Evolutionary conservation across 129 eudicot species (phyloP).

Genomic region (Ambrosia artemisiifolia): DNA sequence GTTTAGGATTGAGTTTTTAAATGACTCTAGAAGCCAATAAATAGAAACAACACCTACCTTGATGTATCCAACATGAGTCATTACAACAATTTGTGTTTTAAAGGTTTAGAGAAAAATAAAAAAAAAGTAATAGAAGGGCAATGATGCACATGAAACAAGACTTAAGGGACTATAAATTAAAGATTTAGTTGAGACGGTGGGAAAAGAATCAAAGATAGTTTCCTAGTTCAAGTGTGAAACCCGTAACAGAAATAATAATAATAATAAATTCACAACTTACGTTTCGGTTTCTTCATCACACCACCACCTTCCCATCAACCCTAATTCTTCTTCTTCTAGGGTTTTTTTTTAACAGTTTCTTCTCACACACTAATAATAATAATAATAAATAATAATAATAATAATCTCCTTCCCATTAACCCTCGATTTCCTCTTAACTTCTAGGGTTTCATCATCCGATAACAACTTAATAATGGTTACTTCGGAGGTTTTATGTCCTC

Average conservation of each 20-base stretch:
- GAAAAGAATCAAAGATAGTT: background rate
- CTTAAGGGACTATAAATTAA: background rate
- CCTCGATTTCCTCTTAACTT: no score
- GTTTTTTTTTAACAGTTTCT: background rate
- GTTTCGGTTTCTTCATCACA: constrained; percentile 11
- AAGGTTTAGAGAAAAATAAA: no score
- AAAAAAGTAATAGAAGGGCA: no score
- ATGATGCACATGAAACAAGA: background rate
- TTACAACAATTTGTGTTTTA: no score
- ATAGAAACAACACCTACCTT: no score
- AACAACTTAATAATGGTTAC: constrained; percentile 31
- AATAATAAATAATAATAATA: no score
- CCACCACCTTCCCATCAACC: constrained; percentile 15
- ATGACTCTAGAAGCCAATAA: no score
- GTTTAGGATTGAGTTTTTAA: no score
- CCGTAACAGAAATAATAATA: background rate
- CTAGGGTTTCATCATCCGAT: background rate
- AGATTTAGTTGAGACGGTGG: background rate
- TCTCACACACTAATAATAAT: no score
- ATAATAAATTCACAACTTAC: background rate
- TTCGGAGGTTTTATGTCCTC: constrained; percentile 29
- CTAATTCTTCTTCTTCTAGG: constrained; percentile 19
- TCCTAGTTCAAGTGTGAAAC: constrained; percentile 1
- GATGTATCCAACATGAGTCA: no score
- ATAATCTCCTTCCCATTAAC: no score